Evolutionary conservation across 2,329 filamentous ascomycete species (phyloP).

Genomic region (Volutella citrinella): DNA sequence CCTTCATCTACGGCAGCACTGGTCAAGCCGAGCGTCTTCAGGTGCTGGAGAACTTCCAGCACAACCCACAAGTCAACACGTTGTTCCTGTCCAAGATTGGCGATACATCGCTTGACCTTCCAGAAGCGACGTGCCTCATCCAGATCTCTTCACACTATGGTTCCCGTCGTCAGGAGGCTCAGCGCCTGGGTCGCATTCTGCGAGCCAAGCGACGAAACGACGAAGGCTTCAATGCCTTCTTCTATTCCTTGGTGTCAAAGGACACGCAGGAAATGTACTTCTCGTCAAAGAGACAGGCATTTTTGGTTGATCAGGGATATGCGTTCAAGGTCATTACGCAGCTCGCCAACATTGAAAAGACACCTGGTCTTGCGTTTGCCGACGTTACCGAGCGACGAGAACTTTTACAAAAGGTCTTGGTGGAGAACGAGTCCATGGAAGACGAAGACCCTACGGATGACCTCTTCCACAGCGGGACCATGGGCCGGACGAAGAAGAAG

Average conservation of each 20-base stretch:
- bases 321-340: slow-evolving; percentile 99
- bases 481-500: slow-evolving; percentile 51
- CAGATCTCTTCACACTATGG: slow-evolving; percentile 98
- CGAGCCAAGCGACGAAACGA: slow-evolving; percentile 94
- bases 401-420: slow-evolving; percentile 81
- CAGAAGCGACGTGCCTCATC: slow-evolving; percentile 93
- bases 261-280: slow-evolving; percentile 99
- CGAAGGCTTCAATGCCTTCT: slow-evolving; percentile 98
- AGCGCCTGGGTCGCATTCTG: slow-evolving; percentile 87
- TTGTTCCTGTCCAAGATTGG: slow-evolving; percentile 97
- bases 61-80: slow-evolving; percentile 85
- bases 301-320: slow-evolving; percentile 96
- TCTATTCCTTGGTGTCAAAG: slow-evolving; percentile 95
- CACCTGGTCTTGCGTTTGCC: slow-evolving; percentile 75
- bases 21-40: slow-evolving; percentile 79
- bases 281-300: slow-evolving; percentile 93
- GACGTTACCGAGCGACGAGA: slow-evolving; percentile 79
- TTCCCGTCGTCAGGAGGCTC: slow-evolving; percentile 93
- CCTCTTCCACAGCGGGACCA: slow-evolving; percentile 38
- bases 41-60: slow-evolving; percentile 92
- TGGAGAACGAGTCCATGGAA: slow-evolving; percentile 78
- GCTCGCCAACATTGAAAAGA: slow-evolving; percentile 83
- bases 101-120: slow-evolving; percentile 94
- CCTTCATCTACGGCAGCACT: slow-evolving; percentile 89
- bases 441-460: slow-evolving; percentile 61